Percentiles rank a stretch among this genome's conserved stretches.
Evolutionary conservation across 495 filamentous ascomycete genomes (phyloP).

Genomic region (Achaetomiella virescens): DNA sequence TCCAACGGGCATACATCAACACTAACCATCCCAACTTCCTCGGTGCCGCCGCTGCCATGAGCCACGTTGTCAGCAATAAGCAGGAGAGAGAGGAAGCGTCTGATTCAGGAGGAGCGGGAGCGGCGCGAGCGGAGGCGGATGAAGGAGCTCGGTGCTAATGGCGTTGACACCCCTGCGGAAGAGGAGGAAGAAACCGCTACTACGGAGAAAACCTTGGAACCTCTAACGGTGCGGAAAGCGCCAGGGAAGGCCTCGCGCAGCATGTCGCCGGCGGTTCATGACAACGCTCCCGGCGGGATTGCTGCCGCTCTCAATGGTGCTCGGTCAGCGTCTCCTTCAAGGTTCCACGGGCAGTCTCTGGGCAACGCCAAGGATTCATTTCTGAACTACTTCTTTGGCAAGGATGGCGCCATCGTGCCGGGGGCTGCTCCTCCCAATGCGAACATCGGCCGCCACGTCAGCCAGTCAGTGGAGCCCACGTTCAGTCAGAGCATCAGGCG

Average conservation of each 20-base stretch:
- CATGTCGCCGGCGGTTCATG: constrained; percentile 73
- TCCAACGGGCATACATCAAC: constrained; percentile 98
- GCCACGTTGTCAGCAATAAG: constrained; percentile 84
- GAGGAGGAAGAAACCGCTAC: constrained; percentile 61
- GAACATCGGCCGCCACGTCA: constrained; percentile 56
- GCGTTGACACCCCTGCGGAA: constrained; percentile 62
- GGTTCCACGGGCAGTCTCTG: constrained; percentile 44
- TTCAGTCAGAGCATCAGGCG: constrained; percentile 79
- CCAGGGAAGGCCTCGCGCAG: constrained; percentile 59
- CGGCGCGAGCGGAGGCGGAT: constrained; percentile 74
- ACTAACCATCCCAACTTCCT: constrained; percentile 99
- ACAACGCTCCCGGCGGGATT: constrained; percentile 54
- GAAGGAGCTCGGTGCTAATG: constrained; percentile 79
- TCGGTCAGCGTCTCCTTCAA: constrained; percentile 57
- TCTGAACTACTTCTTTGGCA: constrained; percentile 97
- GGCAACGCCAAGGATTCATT: constrained; percentile 73
- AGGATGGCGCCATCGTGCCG: constrained; percentile 61
- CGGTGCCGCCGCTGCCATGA: constrained; percentile 96
- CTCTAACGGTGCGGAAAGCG: constrained; percentile 32
- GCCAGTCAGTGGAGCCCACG: constrained; percentile 67
- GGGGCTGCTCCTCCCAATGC: constrained; percentile 36
- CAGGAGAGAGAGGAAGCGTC: constrained; percentile 85
- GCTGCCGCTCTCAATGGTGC: constrained; percentile 60
- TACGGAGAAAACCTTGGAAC: constrained; percentile 53
- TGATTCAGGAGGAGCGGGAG: constrained; percentile 73